These are phyloP conservation scores for Aquanectria penicillioides DNA, from an alignment of 2,329 filamentous ascomycete species.

Conservation along the genomic window DNA sequence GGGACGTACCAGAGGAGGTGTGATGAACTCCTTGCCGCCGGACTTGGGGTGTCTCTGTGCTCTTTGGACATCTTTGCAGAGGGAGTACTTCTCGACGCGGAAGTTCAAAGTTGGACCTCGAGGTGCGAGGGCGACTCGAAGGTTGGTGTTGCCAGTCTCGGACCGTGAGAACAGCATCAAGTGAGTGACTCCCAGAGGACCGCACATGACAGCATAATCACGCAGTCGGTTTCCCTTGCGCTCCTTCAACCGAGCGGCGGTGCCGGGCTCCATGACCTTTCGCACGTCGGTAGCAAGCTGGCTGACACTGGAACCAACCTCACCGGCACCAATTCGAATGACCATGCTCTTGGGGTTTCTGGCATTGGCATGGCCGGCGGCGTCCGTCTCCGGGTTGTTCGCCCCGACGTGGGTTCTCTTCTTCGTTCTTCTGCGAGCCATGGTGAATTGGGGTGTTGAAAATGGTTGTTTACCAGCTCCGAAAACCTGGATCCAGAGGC, in stretches of 20 bases:
- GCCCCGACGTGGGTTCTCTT: slow-evolving; percentile 86
- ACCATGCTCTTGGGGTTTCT: slow-evolving; percentile 96
- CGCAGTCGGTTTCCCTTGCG: slow-evolving; percentile 86
- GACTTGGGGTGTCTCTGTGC: slow-evolving; percentile 85
- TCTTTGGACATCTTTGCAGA: slow-evolving; percentile 89
- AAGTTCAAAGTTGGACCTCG: slow-evolving; percentile 94
- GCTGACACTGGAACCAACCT: slow-evolving; percentile 90
- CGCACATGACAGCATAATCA: slow-evolving; percentile 96
- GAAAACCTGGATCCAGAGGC: slow-evolving; percentile 17
- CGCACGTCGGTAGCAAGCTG: slow-evolving; percentile 93
- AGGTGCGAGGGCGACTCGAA: slow-evolving; percentile 87
- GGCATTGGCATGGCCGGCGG: slow-evolving; percentile 69
- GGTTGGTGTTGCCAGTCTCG: slow-evolving; percentile 88
- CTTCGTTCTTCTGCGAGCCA: slow-evolving; percentile 86
- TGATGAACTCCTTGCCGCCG: slow-evolving; percentile 85
- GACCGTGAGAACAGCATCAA: slow-evolving; percentile 93
- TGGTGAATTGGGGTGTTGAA: slow-evolving; percentile 50
- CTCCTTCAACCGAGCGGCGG: slow-evolving; percentile 89
- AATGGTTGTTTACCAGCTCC: slow-evolving; percentile 25
- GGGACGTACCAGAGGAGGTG: slow-evolving; percentile 76
- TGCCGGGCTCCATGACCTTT: slow-evolving; percentile 94
- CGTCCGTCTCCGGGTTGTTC: slow-evolving; percentile 65
- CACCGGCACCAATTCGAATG: slow-evolving; percentile 92
- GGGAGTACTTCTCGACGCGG: slow-evolving; percentile 91
- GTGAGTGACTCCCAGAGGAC: slow-evolving; percentile 91